phyloP scores from a whole-genome alignment of 1,284 basidiomycete species.

The Papiliotrema nemorosa region DNA sequence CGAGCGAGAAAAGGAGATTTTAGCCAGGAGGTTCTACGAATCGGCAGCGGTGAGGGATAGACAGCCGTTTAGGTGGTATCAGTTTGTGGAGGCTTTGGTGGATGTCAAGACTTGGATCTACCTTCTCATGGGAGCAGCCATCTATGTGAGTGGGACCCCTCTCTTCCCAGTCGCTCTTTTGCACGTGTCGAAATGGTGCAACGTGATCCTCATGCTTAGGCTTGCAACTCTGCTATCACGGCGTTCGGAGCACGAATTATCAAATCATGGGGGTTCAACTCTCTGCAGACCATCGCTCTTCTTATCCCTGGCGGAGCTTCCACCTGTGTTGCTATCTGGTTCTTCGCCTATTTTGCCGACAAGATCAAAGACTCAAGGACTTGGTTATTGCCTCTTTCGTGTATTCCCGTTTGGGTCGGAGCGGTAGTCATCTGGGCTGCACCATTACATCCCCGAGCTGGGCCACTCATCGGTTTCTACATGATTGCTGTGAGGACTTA shows the following conservation, averaged over 20 bases:
- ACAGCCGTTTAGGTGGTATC: constrained; percentile 42
- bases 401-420: constrained; percentile 53
- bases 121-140: constrained; percentile 46
- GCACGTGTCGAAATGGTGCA: not conserved
- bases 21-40: constrained; percentile 44
- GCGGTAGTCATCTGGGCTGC: constrained; percentile 51
- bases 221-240: constrained; percentile 48
- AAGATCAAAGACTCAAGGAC: constrained; percentile 47
- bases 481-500: constrained; percentile 28
- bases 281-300: constrained; percentile 50
- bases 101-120: constrained; percentile 54
- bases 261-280: constrained; percentile 51
- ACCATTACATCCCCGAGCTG: constrained; percentile 48
- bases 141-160: constrained; percentile 41
- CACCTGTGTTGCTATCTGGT: constrained; percentile 50
- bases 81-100: constrained; percentile 49
- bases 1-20: constrained; percentile 41
- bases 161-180: too few species aligned
- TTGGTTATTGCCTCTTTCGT: constrained; percentile 49
- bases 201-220: constrained; percentile 7
- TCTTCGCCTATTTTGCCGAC: constrained; percentile 49
- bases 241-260: constrained; percentile 54
- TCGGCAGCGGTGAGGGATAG: constrained; percentile 38
- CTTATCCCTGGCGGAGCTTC: constrained; percentile 50
- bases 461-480: constrained; percentile 54